Evolutionary conservation across 2,329 filamentous ascomycete species (phyloP).

Genomic region (Penicillium janthinellum): DNA sequence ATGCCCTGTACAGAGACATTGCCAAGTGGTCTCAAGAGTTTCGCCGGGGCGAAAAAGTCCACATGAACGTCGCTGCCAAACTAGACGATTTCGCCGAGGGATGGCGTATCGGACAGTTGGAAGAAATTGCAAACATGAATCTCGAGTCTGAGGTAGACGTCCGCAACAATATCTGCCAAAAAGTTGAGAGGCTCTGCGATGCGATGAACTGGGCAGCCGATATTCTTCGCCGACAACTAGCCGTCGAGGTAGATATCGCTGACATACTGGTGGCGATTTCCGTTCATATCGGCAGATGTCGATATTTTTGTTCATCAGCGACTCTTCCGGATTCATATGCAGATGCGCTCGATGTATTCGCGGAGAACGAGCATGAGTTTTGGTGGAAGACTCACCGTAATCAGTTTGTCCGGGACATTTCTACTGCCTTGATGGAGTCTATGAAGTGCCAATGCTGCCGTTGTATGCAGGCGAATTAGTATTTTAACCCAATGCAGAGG

Average conservation of each 20-base stretch:
- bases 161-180: neutral
- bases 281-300: neutral
- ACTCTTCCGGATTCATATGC: neutral
- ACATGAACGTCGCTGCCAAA: constrained; percentile 1
- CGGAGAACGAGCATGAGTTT: neutral
- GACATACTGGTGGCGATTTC: neutral
- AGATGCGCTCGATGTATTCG: neutral
- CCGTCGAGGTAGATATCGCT: neutral
- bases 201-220: neutral
- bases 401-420: neutral
- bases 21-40: neutral
- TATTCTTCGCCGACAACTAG: neutral
- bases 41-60: neutral
- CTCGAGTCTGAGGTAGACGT: neutral
- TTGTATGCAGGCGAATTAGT: neutral
- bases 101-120: neutral
- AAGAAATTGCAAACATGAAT: neutral
- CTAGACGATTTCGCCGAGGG: neutral
- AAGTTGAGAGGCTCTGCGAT: neutral
- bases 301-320: neutral
- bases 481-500: neutral
- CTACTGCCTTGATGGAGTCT: neutral
- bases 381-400: constrained; percentile 1
- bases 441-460: neutral
- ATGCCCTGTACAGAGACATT: neutral